Evolutionary conservation across 371 early-diverging fungal genomes (phyloP).

Genomic region (Syncephalastrum sp.): DNA sequence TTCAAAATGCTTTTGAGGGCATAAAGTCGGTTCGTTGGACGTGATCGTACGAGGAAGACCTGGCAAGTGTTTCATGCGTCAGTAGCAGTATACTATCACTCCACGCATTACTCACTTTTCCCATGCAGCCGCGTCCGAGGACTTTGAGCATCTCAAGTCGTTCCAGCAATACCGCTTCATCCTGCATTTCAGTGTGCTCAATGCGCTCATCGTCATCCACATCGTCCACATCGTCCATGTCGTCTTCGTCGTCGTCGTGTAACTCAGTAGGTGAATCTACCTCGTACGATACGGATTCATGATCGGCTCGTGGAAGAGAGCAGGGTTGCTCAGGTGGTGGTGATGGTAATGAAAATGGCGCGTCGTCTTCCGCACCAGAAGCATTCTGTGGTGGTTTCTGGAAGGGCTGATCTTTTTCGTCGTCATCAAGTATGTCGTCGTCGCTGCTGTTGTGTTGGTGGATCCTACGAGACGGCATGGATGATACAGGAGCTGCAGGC

Average conservation of each 20-base stretch:
- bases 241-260: constrained; percentile 2
- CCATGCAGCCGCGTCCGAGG: constrained; percentile 77
- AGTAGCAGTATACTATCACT: neutral
- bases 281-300: no score
- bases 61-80: constrained; percentile 36
- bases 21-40: constrained; percentile 56
- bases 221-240: neutral
- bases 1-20: constrained; percentile 97
- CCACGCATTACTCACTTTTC: constrained; percentile 54
- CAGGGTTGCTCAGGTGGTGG: no score
- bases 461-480: neutral
- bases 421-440: constrained; percentile 10
- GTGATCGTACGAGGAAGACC: constrained; percentile 86
- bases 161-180: constrained; percentile 29
- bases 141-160: constrained; percentile 67
- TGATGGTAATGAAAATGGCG: no score
- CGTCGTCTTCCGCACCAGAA: no score
- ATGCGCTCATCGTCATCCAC: neutral
- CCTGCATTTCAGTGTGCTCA: no score
- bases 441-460: neutral
- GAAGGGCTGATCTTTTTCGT: constrained; percentile 5
- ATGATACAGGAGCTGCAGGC: neutral
- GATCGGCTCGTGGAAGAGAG: no score
- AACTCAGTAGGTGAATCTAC: neutral
- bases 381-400: no score